Base-by-base conservation (phyloP, 2,329 filamentous ascomycete species). In the Cadophora luteo-olivacea region DNA sequence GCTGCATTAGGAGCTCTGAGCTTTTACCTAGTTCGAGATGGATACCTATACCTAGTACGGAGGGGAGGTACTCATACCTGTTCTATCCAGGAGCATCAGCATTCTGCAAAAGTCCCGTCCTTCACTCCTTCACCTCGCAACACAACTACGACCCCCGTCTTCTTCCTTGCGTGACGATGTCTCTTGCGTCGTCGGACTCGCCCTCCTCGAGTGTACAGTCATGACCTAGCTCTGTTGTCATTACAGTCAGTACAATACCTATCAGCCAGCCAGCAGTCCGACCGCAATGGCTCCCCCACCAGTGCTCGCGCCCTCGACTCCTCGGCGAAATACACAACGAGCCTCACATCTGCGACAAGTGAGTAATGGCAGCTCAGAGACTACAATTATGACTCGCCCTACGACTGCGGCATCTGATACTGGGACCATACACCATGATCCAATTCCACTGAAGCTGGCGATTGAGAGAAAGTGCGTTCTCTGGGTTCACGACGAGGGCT, bases 401-500 rank as follows among this genome's bases (percentile, higher is more conserved):
- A 64, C 71, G 11, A 75, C 69, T 49, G 67, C 70, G 19, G 68
- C 68, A n/a, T 77, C 77, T 16, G 73, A 75, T 41, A 69, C 73
- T 38, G 72, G 71, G 11, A 75, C 75, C 8, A 55, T 71, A 41
- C 71, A 75, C 33, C 68, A 73, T 71, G 71, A 72, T 65, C 64
- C 72, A 7, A 48, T 63, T 12, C 66, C 71, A 24, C 22, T 65
- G 29, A 73, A 72, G 62, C 14, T 68, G 11, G 64, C 66, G 16
- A 63, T 75, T 9, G 75, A 78, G 69, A 75, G 73, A 62, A 73
- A 68, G 48, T 79, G 78, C 62, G 72, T 72, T 45, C 69, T 79
- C 16, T 79, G 77, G 77, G 73, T 77, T n/a, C 78, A 79, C 49
- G 77, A 94, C 78, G 92, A 97, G 72, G 88, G 86, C 52, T 91